Percentiles rank a stretch among this genome's conserved stretches.
Conservation (phyloP, 805 yeast genomes). For the Debaryomyces prosopidis region DNA sequence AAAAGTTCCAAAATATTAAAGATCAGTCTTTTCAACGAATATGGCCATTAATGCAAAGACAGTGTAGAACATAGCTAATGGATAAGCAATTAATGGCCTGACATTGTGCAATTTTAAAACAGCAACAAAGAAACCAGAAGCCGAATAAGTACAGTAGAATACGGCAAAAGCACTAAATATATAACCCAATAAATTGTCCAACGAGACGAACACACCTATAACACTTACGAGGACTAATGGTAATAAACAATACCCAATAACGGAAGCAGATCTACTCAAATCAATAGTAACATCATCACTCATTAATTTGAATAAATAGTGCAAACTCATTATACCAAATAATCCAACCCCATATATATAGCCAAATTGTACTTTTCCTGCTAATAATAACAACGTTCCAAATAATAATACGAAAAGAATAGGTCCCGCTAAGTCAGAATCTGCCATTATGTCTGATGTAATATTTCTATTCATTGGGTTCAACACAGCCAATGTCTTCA, state of each 20-base stretch:
- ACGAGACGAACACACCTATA: constrained; percentile 60
- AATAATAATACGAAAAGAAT: constrained; percentile 82
- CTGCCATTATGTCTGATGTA: constrained; percentile 75
- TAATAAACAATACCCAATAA: constrained; percentile 88
- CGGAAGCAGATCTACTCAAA: constrained; percentile 77
- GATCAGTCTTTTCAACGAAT: constrained; percentile 53
- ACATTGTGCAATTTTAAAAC: constrained; percentile 82
- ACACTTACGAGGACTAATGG: constrained; percentile 83
- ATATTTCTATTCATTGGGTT: constrained; percentile 66
- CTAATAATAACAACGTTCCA: constrained; percentile 76
- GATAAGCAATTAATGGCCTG: constrained; percentile 89
- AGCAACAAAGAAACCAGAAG: constrained; percentile 89
- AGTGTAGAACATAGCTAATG: constrained; percentile 84
- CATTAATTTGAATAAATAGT: constrained; percentile 85
- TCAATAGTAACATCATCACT: constrained; percentile 59
- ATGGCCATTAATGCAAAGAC: constrained; percentile 96
- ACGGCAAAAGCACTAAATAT: constrained; percentile 64
- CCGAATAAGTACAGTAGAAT: constrained; percentile 88
- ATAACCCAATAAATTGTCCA: constrained; percentile 79
- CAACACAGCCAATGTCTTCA: constrained; percentile 83
- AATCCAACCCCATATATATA: constrained; percentile 95
- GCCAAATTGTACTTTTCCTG: constrained; percentile 96
- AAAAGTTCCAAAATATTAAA: not conserved
- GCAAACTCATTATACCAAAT: constrained; percentile 84
- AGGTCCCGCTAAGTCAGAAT: constrained; percentile 95